Evolutionary conservation across 2,329 filamentous ascomycete species (phyloP).

Genomic region (Xylariaceae sp.): DNA sequence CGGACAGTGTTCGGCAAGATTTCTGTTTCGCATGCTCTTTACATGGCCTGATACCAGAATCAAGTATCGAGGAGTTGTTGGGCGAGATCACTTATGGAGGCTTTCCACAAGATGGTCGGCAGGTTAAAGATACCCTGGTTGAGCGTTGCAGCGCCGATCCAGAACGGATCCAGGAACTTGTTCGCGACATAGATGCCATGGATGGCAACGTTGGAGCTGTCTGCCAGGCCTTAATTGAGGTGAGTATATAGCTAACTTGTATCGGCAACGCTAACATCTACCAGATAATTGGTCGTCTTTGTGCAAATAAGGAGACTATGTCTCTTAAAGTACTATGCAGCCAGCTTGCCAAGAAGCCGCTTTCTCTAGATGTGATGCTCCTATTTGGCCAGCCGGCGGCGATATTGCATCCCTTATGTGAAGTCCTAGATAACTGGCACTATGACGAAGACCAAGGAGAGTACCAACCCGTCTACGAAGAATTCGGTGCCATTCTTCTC

Average conservation of each 20-base stretch:
- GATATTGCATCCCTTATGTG: constrained; percentile 70
- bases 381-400: constrained; percentile 67
- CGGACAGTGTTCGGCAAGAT: constrained; percentile 59
- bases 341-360: constrained; percentile 67
- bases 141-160: constrained; percentile 72
- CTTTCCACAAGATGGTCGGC: constrained; percentile 68
- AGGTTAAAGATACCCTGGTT: constrained; percentile 73
- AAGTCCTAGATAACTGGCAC: constrained; percentile 71
- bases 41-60: constrained; percentile 75
- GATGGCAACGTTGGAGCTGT: constrained; percentile 89
- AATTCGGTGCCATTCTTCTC: constrained; percentile 74
- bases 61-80: constrained; percentile 72
- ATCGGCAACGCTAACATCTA: neutral
- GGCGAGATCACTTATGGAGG: constrained; percentile 81
- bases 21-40: constrained; percentile 89
- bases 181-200: constrained; percentile 81
- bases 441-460: constrained; percentile 82
- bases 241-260: constrained; percentile 35
- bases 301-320: constrained; percentile 71
- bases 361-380: constrained; percentile 68
- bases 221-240: constrained; percentile 70
- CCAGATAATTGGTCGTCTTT: constrained; percentile 65
- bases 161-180: constrained; percentile 68
- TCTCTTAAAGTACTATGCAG: constrained; percentile 71
- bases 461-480: constrained; percentile 81